phyloP scores from a whole-genome alignment of 1,284 basidiomycete genomes.

The Ustilago cynodontis region DNA sequence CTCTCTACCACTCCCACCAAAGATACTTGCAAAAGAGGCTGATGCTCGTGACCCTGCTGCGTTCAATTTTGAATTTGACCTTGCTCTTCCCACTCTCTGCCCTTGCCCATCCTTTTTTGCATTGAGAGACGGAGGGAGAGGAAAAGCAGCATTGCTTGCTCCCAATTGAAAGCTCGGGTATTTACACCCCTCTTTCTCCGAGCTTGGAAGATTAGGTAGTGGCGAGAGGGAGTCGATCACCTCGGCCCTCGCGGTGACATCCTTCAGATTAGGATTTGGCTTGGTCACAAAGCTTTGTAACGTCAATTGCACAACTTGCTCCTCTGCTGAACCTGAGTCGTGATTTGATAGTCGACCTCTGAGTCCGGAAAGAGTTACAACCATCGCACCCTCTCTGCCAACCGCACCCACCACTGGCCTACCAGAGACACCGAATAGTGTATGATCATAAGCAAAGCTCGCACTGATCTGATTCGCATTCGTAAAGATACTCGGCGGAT shows the following conservation, averaged over 20 bases:
- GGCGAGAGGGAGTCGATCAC: conserved; percentile 71
- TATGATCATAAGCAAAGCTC: conserved; percentile 74
- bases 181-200: conserved; percentile 38
- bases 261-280: conserved; percentile 72
- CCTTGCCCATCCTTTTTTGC: conserved; percentile 32
- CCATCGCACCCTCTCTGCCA: background rate
- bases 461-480: conserved; percentile 44
- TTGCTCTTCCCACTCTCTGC: background rate
- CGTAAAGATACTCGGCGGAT: conserved; percentile 71
- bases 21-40: conserved; percentile 48
- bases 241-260: conserved; percentile 73
- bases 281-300: conserved; percentile 24
- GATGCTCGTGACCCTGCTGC: conserved; percentile 24
- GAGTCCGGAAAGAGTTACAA: conserved; percentile 82
- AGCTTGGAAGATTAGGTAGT: conserved; percentile 70
- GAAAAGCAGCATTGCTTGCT: conserved; percentile 74
- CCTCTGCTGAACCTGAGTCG: conserved; percentile 34
- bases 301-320: background rate
- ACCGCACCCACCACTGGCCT: background rate
- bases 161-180: conserved; percentile 17
- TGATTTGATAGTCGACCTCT: conserved; percentile 75
- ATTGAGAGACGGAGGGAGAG: conserved; percentile 77
- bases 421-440: conserved; percentile 73
- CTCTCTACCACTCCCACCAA: conserved; percentile 42
- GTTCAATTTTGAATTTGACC: conserved; percentile 34